phyloP scores from a whole-genome alignment of 2,329 filamentous ascomycete species.

The Didymellaceae sp. region DNA sequence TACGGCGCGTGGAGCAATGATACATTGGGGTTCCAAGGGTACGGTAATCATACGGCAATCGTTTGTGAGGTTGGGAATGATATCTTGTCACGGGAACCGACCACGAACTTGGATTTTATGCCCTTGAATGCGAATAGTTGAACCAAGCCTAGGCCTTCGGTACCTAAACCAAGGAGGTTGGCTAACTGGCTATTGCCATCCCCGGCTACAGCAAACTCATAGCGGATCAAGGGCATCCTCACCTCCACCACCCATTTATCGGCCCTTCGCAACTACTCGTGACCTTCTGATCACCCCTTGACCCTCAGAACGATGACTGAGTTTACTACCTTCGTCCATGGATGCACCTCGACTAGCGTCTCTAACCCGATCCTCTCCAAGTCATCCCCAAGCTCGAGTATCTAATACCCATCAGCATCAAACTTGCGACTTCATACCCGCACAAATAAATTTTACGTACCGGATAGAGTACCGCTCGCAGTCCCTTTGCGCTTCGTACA shows the following conservation, averaged over 20 bases:
- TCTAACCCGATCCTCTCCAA: slow-evolving; percentile 46
- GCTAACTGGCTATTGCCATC: no score
- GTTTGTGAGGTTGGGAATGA: neutral
- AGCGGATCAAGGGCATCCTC: no score
- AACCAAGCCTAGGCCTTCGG: neutral
- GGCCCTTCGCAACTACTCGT: neutral
- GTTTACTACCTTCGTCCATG: slow-evolving; percentile 59
- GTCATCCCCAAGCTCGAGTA: slow-evolving; percentile 48
- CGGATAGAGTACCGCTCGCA: slow-evolving; percentile 58
- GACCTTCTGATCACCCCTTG: no score
- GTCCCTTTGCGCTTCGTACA: slow-evolving; percentile 53
- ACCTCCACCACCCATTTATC: no score
- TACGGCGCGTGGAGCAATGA: neutral
- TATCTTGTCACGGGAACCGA: neutral
- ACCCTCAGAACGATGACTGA: slow-evolving; percentile 53
- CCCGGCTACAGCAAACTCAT: no score
- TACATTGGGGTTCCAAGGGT: neutral
- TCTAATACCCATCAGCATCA: slow-evolving; percentile 26
- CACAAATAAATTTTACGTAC: slow-evolving; percentile 37
- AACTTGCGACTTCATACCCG: neutral
- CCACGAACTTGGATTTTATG: slow-evolving; percentile 11
- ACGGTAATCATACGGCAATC: neutral
- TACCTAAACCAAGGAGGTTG: neutral
- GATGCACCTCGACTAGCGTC: slow-evolving; percentile 55
- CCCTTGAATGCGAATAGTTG: neutral